These are phyloP conservation scores for Reutealis trisperma DNA, from an alignment of 345 rosid genomes.

Conservation along the genomic window DNA sequence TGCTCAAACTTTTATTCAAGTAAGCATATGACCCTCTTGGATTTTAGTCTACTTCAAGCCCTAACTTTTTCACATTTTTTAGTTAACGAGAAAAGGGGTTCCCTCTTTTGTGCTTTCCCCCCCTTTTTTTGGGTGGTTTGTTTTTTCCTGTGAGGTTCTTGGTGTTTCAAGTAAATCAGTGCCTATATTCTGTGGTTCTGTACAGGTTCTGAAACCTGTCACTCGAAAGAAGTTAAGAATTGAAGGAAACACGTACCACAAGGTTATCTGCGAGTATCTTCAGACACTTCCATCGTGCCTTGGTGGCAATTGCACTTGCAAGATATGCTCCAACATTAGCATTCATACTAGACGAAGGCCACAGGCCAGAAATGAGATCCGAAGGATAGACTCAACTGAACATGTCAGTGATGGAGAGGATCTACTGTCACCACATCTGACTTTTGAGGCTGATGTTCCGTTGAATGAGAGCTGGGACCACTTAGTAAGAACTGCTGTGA, in stretches of 20 bases:
- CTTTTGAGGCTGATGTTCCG: slow-evolving; percentile 34
- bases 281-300: slow-evolving; percentile 78
- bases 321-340: slow-evolving; percentile 48
- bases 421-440: slow-evolving; percentile 20
- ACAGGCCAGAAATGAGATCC: slow-evolving; percentile 21
- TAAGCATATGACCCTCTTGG: slow-evolving; percentile 27
- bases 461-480: slow-evolving; percentile 45
- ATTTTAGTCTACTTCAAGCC: background rate
- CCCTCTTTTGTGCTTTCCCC: background rate
- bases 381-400: slow-evolving; percentile 18
- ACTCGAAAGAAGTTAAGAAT: slow-evolving; percentile 85
- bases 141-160: background rate
- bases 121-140: too few species aligned
- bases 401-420: slow-evolving; percentile 34
- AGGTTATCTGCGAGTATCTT: slow-evolving; percentile 60
- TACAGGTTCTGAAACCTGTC: slow-evolving; percentile 72
- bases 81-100: background rate
- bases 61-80: background rate
- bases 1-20: slow-evolving; percentile 86
- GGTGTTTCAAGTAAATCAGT: background rate
- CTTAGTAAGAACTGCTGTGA: slow-evolving; percentile 56
- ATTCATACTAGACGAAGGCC: slow-evolving; percentile 18
- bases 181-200: slow-evolving; percentile 5
- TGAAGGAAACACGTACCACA: slow-evolving; percentile 63
- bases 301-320: slow-evolving; percentile 78